These are phyloP conservation scores for Daedalea quercina DNA, from an alignment of 768 basidiomycete genomes.

Conservation along the genomic window DNA sequence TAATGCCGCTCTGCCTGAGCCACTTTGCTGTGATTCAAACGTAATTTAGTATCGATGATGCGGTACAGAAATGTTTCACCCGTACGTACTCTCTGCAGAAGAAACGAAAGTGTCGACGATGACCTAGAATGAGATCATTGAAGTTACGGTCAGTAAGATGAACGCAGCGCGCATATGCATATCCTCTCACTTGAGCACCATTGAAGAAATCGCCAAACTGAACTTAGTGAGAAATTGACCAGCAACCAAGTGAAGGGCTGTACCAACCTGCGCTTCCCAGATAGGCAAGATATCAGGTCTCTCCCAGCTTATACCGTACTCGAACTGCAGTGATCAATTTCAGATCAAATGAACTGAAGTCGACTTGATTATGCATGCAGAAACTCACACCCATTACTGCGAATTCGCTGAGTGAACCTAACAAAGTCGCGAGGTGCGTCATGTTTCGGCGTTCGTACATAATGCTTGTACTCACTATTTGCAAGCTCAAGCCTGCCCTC, in stretches of 20 bases:
- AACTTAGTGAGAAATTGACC: neutral
- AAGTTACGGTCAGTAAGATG: neutral
- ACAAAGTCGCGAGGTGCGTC: neutral
- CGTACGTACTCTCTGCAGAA: slow-evolving; percentile 68
- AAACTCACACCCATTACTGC: slow-evolving; percentile 80
- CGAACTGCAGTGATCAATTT: slow-evolving; percentile 46
- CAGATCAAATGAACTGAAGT: neutral
- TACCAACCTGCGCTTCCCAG: slow-evolving; percentile 82
- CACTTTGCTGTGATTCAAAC: slow-evolving; percentile 74
- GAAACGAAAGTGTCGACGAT: slow-evolving; percentile 87
- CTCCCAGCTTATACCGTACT: slow-evolving; percentile 90
- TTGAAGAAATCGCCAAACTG: slow-evolving; percentile 91
- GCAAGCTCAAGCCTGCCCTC: slow-evolving; percentile 76
- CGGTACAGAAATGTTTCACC: neutral
- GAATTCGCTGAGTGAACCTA: slow-evolving; percentile 85
- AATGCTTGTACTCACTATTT: slow-evolving; percentile 53
- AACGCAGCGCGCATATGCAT: neutral
- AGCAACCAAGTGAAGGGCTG: neutral
- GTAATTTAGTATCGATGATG: neutral
- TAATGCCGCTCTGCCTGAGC: slow-evolving; percentile 86
- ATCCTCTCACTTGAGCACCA: slow-evolving; percentile 55
- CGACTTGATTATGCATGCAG: slow-evolving; percentile 1
- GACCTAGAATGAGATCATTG: slow-evolving; percentile 33
- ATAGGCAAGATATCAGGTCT: slow-evolving; percentile 74
- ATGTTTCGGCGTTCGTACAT: neutral